Evolutionary conservation across 2,329 filamentous ascomycete genomes (phyloP).

Genomic region (Coniochaeta prunicola): DNA sequence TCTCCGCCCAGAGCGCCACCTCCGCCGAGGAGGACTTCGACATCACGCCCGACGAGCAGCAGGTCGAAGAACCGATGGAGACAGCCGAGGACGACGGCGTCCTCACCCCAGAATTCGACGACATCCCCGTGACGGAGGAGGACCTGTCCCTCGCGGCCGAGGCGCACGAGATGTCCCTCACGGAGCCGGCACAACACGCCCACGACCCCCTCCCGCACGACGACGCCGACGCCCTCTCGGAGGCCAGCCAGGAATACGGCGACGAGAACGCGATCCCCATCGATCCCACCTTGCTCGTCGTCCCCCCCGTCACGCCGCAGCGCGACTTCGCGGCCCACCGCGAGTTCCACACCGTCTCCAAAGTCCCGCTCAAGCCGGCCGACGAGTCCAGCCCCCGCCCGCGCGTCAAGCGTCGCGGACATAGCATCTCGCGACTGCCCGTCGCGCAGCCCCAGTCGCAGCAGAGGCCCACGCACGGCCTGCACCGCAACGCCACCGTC

Average conservation of each 20-base stretch:
- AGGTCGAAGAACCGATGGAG: neutral
- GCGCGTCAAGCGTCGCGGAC: slow-evolving; percentile 38
- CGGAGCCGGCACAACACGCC: slow-evolving; percentile 35
- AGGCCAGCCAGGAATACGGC: slow-evolving; percentile 58
- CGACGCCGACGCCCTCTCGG: slow-evolving; percentile 46
- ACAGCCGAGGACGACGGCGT: slow-evolving; percentile 10
- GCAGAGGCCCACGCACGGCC: slow-evolving; percentile 30
- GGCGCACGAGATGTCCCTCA: slow-evolving; percentile 52
- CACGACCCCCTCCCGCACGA: slow-evolving; percentile 19
- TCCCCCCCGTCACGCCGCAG: slow-evolving; percentile 48
- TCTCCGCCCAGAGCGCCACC: slow-evolving; percentile 30
- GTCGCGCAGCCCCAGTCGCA: slow-evolving; percentile 11
- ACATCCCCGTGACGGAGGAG: slow-evolving; percentile 42
- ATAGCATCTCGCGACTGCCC: slow-evolving; percentile 41
- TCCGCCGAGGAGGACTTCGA: slow-evolving; percentile 27
- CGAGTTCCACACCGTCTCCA: slow-evolving; percentile 66
- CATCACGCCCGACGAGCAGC: slow-evolving; percentile 12
- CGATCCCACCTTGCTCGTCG: slow-evolving; percentile 37
- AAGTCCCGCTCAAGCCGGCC: slow-evolving; percentile 66
- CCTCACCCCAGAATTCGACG: slow-evolving; percentile 33
- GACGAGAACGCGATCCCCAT: slow-evolving; percentile 58
- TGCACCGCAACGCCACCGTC: slow-evolving; percentile 42
- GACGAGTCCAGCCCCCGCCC: slow-evolving; percentile 47
- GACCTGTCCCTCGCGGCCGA: slow-evolving; percentile 51
- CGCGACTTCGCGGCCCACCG: slow-evolving; percentile 34